A percentile compares a stretch with the other conserved stretches of the same genome.
Evolutionary conservation across 2,329 filamentous ascomycete species (phyloP).

Genomic region (Botrytis medusae): DNA sequence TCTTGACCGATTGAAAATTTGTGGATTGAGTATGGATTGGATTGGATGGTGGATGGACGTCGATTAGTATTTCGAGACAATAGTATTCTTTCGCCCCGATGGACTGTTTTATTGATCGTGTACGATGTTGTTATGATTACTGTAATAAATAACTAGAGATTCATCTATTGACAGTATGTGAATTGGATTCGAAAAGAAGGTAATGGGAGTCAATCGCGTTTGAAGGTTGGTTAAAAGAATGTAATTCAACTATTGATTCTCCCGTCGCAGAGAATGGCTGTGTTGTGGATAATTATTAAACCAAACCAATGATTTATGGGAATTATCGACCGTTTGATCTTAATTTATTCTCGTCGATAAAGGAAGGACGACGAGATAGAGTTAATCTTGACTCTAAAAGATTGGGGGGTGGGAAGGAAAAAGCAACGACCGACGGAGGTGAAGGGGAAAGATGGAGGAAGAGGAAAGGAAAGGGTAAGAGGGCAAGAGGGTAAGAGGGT

Average conservation of each 20-base stretch:
- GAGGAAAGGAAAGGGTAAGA: background rate
- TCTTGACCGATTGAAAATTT: constrained; percentile 21
- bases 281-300: background rate
- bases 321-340: background rate
- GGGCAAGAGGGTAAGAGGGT: background rate
- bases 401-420: background rate
- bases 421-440: background rate
- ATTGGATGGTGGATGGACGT: background rate
- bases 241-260: background rate
- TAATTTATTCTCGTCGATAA: constrained; percentile 20
- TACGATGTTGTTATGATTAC: background rate
- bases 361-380: constrained; percentile 24
- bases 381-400: constrained; percentile 2
- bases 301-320: background rate
- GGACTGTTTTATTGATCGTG: background rate
- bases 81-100: background rate
- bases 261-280: constrained; percentile 1
- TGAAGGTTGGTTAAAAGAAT: constrained; percentile 10
- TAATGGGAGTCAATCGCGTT: background rate
- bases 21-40: background rate
- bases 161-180: background rate
- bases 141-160: background rate
- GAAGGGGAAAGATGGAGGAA: background rate
- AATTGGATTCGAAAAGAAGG: background rate
- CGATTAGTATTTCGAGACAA: background rate